phyloP scores from a whole-genome alignment of 805 yeast species.

The Candida bentonensis region DNA sequence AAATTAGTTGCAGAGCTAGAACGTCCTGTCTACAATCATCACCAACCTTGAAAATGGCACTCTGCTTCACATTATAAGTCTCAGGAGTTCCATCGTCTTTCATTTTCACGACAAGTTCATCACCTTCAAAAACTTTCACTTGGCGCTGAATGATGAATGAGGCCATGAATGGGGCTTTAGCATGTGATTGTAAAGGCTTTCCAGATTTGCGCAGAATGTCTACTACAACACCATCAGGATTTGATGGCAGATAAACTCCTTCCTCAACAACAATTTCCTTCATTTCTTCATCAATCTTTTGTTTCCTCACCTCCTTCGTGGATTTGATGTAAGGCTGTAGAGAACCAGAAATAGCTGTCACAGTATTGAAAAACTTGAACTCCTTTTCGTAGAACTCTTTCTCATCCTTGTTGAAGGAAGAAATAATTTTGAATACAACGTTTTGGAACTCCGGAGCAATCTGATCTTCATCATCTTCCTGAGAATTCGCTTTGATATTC shows the following conservation, averaged over 20 bases:
- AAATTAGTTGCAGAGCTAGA: constrained; percentile 78
- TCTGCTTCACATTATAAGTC: constrained; percentile 63
- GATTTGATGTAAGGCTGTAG: constrained; percentile 88
- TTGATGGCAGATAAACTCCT: constrained; percentile 88
- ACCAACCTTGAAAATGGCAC: constrained; percentile 97
- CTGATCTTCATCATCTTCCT: constrained; percentile 78
- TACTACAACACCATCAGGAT: constrained; percentile 88
- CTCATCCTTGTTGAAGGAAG: constrained; percentile 47
- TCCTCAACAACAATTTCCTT: constrained; percentile 52
- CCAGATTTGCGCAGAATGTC: constrained; percentile 90
- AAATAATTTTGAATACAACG: constrained; percentile 51
- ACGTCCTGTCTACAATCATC: constrained; percentile 98
- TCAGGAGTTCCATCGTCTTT: constrained; percentile 8
- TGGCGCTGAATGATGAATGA: constrained; percentile 70
- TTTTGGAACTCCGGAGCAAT: constrained; percentile 73
- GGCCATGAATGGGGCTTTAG: constrained; percentile 98
- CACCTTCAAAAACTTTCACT: constrained; percentile 24
- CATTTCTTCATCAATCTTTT: constrained; percentile 95
- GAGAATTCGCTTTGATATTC: constrained; percentile 93
- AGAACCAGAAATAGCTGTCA: constrained; percentile 87
- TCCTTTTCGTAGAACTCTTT: constrained; percentile 62
- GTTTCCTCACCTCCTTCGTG: constrained; percentile 90
- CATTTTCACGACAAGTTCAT: constrained; percentile 12
- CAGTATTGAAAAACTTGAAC: constrained; percentile 79
- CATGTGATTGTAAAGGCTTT: constrained; percentile 91